Percentiles rank a stretch among this genome's conserved stretches.
Evolutionary conservation across 768 basidiomycete genomes (phyloP).

Genomic region (Tulasnella sp.): DNA sequence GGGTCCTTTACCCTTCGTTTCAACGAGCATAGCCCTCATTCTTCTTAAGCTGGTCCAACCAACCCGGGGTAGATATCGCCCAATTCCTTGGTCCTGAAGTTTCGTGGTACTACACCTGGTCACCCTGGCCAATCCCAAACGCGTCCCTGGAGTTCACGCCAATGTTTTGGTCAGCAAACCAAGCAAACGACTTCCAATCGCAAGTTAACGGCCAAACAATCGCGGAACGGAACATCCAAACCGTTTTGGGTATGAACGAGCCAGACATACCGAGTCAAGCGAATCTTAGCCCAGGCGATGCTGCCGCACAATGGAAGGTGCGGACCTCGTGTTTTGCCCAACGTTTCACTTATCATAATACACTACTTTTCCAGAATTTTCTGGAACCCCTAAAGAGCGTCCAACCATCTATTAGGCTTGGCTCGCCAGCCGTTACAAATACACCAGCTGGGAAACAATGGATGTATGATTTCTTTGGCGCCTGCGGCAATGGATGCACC

Average conservation of each 20-base stretch:
- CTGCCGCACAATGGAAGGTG: conserved; percentile 39
- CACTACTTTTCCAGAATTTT: neutral
- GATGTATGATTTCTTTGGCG: conserved; percentile 40
- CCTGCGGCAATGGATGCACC: conserved; percentile 39
- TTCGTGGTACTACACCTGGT: conserved; percentile 42
- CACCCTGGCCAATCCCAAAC: conserved; percentile 24
- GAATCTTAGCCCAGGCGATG: conserved; percentile 37
- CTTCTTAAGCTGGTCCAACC: conserved; percentile 7
- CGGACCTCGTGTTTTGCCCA: conserved; percentile 26
- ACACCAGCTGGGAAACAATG: conserved; percentile 42
- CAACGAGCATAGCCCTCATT: neutral
- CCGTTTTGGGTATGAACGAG: conserved; percentile 46
- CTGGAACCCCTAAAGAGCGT: conserved; percentile 33
- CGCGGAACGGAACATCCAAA: conserved; percentile 28
- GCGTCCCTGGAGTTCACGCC: conserved; percentile 41
- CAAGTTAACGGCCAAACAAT: conserved; percentile 33
- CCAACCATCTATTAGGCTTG: conserved; percentile 34
- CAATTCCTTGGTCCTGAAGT: neutral
- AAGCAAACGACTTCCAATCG: conserved; percentile 30
- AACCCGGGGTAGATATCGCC: neutral
- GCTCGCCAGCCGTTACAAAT: conserved; percentile 42
- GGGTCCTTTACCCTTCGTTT: neutral
- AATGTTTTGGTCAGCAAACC: conserved; percentile 40
- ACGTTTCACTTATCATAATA: neutral
- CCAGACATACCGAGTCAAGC: conserved; percentile 37